Conservation (phyloP, 495 filamentous ascomycete genomes). For the Penicillium ucsense region DNA sequence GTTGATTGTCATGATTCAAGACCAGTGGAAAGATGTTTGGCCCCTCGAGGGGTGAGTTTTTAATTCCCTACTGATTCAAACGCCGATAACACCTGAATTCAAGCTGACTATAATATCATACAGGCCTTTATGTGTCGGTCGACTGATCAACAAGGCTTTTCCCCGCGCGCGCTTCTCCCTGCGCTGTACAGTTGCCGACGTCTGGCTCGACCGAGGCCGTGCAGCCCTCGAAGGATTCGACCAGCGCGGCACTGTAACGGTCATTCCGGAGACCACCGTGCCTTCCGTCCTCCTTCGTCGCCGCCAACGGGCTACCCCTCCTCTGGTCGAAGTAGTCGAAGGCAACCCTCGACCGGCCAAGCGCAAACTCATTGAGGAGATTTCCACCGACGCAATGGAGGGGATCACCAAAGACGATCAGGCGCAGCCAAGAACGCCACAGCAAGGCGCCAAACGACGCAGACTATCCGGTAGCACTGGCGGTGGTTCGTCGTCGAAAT, state of each 20-base stretch:
- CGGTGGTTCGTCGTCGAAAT: too few species aligned
- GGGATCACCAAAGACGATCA: neutral
- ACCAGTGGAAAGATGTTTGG: constrained; percentile 26
- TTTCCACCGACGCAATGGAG: neutral
- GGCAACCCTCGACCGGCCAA: constrained; percentile 7
- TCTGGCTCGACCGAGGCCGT: constrained; percentile 30
- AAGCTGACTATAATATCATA: constrained; percentile 1
- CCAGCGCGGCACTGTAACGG: constrained; percentile 25
- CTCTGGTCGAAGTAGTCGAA: constrained; percentile 24
- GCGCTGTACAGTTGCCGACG: constrained; percentile 28
- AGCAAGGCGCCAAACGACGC: neutral
- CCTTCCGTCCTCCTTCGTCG: neutral
- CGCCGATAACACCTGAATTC: neutral
- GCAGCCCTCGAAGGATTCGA: constrained; percentile 24
- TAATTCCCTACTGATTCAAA: too few species aligned
- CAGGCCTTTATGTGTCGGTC: constrained; percentile 31
- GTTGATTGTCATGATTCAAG: constrained; percentile 23
- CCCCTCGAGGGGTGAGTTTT: constrained; percentile 24
- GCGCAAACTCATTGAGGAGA: neutral
- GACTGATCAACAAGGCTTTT: constrained; percentile 27
- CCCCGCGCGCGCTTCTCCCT: constrained; percentile 22
- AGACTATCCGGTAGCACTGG: neutral
- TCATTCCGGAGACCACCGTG: constrained; percentile 19
- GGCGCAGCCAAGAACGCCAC: neutral
- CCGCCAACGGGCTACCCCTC: constrained; percentile 23